Conservation (phyloP, 176 grass and related monocot species). For the Eleusine indica region DNA sequence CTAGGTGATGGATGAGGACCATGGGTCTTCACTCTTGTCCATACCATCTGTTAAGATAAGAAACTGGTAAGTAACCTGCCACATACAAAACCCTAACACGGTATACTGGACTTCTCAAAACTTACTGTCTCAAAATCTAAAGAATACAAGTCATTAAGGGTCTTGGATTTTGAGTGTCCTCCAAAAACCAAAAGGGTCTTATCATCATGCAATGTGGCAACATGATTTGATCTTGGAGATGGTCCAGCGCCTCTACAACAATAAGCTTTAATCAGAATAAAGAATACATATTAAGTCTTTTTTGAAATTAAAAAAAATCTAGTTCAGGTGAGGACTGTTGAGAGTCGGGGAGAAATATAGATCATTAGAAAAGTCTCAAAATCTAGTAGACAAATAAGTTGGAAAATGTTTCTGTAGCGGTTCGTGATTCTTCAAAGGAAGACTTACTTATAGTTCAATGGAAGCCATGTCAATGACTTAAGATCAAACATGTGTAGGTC, state of each 20-base stretch:
- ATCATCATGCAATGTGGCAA: constrained; percentile 82
- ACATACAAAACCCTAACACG: background rate
- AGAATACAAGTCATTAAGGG: constrained; percentile 88
- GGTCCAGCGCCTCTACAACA: constrained; percentile 80
- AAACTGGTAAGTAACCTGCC: constrained; percentile 3
- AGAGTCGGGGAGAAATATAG: background rate
- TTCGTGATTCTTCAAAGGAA: constrained; percentile 6
- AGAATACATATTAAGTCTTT: constrained; percentile 2
- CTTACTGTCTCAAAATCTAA: constrained; percentile 98
- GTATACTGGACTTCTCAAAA: constrained; percentile 20
- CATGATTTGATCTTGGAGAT: constrained; percentile 89
- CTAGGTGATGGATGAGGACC: constrained; percentile 81
- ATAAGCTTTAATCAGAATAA: constrained; percentile 29
- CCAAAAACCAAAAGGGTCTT: constrained; percentile 83
- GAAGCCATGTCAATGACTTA: constrained; percentile 95
- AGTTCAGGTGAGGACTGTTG: constrained; percentile 11
- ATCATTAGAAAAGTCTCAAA: constrained; percentile 13
- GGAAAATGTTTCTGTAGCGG: background rate
- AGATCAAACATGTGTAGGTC: constrained; percentile 98
- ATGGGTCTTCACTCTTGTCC: constrained; percentile 84
- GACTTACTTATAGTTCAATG: constrained; percentile 93
- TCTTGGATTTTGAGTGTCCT: constrained; percentile 95
- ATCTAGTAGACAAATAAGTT: constrained; percentile 1
- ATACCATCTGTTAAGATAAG: constrained; percentile 78
- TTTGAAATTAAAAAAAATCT: background rate